Evolutionary conservation across 1,284 basidiomycete genomes (phyloP).

Genomic region (Coniophora puteana): DNA sequence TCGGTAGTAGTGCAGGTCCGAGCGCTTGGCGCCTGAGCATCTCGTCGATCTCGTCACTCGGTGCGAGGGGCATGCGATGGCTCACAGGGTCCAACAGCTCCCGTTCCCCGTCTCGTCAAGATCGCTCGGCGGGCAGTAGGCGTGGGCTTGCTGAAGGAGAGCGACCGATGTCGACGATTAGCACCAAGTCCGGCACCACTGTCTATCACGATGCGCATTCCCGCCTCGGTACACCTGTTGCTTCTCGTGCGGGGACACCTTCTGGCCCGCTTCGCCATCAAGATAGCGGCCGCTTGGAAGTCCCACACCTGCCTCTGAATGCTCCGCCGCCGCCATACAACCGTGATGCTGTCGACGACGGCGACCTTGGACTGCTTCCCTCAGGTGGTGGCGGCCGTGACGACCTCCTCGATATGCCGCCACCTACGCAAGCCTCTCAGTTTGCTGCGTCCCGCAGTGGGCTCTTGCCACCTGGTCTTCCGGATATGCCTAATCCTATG

Average conservation of each 20-base stretch:
- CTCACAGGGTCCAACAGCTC: constrained; percentile 34
- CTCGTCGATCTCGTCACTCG: constrained; percentile 39
- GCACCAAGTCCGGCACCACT: constrained; percentile 48
- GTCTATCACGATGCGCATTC: constrained; percentile 59
- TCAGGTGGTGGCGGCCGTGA: constrained; percentile 14
- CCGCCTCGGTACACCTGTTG: constrained; percentile 44
- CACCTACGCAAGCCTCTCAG: constrained; percentile 46
- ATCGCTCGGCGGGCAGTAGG: constrained; percentile 37
- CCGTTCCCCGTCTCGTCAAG: constrained; percentile 38
- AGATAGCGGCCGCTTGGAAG: constrained; percentile 15
- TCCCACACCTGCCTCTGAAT: constrained; percentile 14
- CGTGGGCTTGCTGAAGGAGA: constrained; percentile 34
- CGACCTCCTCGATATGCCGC: constrained; percentile 61
- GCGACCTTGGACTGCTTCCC: constrained; percentile 60
- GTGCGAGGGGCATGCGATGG: too few species aligned
- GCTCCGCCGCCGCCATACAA: constrained; percentile 32
- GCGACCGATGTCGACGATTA: constrained; percentile 54
- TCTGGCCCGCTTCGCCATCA: constrained; percentile 21
- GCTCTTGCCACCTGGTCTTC: constrained; percentile 49
- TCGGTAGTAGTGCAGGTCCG: constrained; percentile 22
- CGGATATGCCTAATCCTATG: constrained; percentile 28
- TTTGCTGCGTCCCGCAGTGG: constrained; percentile 39
- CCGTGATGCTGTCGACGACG: constrained; percentile 22
- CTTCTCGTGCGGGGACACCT: constrained; percentile 41
- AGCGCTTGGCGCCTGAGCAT: constrained; percentile 31